These are phyloP conservation scores for Aspergillus uvarum DNA, from an alignment of 2,329 filamentous ascomycete species.

Conservation along the genomic window DNA sequence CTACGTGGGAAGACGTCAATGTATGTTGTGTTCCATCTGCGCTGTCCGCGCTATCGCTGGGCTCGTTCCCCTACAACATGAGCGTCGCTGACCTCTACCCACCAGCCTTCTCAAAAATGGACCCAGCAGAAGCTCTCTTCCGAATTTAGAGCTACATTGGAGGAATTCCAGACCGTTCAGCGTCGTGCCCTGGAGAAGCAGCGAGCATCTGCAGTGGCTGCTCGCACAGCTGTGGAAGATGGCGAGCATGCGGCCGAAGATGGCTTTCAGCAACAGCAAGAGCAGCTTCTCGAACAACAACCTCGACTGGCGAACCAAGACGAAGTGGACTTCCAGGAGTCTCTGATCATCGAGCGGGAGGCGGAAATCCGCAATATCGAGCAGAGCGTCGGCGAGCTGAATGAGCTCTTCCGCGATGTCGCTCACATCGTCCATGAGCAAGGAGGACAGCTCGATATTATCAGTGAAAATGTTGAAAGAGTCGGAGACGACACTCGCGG, in stretches of 20 bases:
- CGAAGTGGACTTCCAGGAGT: slow-evolving; percentile 97
- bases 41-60: neutral
- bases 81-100: slow-evolving; percentile 14
- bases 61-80: neutral
- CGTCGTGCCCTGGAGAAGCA: slow-evolving; percentile 88
- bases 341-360: slow-evolving; percentile 92
- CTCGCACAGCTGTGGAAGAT: slow-evolving; percentile 74
- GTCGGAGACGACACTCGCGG: slow-evolving; percentile 78
- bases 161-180: slow-evolving; percentile 92
- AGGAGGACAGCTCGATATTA: slow-evolving; percentile 82
- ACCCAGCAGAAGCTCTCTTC: slow-evolving; percentile 92
- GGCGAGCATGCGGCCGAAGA: slow-evolving; percentile 28
- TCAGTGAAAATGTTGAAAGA: slow-evolving; percentile 82
- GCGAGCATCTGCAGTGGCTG: slow-evolving; percentile 78
- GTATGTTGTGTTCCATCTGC: slow-evolving; percentile 49
- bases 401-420: slow-evolving; percentile 96
- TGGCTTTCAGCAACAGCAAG: slow-evolving; percentile 57
- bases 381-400: slow-evolving; percentile 90
- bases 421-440: slow-evolving; percentile 95
- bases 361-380: slow-evolving; percentile 97
- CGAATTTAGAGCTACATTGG: slow-evolving; percentile 84
- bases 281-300: slow-evolving; percentile 74
- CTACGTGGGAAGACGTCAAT: slow-evolving; percentile 80
- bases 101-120: slow-evolving; percentile 88
- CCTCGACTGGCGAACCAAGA: slow-evolving; percentile 82